Conservation (phyloP, 1,284 basidiomycete species). For the Microbotryum saponariae region DNA sequence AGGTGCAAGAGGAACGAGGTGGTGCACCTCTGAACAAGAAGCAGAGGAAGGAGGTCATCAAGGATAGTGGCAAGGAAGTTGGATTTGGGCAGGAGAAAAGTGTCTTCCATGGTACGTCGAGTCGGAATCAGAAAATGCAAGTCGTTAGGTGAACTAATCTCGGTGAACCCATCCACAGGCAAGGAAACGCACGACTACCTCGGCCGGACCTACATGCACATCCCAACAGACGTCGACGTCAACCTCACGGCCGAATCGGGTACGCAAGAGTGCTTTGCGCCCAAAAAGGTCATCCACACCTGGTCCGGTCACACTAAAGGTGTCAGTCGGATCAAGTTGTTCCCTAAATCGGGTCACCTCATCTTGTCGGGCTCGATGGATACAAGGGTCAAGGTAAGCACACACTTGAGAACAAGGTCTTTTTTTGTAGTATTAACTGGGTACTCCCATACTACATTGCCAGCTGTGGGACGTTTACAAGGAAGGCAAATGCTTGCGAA, state of each 20-base stretch:
- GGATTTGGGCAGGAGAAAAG: slow-evolving; percentile 78
- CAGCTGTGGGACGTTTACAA: slow-evolving; percentile 98
- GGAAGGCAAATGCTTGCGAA: slow-evolving; percentile 89
- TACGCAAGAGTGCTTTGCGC: slow-evolving; percentile 84
- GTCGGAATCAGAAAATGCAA: neutral
- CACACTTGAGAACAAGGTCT: neutral
- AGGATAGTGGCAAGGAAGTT: slow-evolving; percentile 67
- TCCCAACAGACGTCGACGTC: slow-evolving; percentile 60
- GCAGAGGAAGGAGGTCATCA: slow-evolving; percentile 45
- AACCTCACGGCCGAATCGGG: slow-evolving; percentile 65
- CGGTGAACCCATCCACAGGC: slow-evolving; percentile 41
- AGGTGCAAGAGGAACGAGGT: slow-evolving; percentile 58
- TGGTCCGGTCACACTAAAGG: slow-evolving; percentile 98
- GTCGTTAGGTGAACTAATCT: neutral
- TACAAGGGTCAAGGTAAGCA: slow-evolving; percentile 86
- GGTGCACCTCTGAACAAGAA: slow-evolving; percentile 48
- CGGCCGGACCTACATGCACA: slow-evolving; percentile 94
- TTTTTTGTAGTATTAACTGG: neutral
- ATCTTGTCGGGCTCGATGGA: slow-evolving; percentile 94
- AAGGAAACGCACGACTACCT: slow-evolving; percentile 96
- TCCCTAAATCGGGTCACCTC: slow-evolving; percentile 87
- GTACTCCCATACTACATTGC: too few relatives aligned
- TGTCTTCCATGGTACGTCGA: slow-evolving; percentile 69
- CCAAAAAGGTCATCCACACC: slow-evolving; percentile 90
- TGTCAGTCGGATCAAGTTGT: slow-evolving; percentile 83